Evolutionary conservation across 2,329 filamentous ascomycete species (phyloP), one percentile per base, ranked within the genome.

Genomic region (Chaetomium strumarium): DNA sequence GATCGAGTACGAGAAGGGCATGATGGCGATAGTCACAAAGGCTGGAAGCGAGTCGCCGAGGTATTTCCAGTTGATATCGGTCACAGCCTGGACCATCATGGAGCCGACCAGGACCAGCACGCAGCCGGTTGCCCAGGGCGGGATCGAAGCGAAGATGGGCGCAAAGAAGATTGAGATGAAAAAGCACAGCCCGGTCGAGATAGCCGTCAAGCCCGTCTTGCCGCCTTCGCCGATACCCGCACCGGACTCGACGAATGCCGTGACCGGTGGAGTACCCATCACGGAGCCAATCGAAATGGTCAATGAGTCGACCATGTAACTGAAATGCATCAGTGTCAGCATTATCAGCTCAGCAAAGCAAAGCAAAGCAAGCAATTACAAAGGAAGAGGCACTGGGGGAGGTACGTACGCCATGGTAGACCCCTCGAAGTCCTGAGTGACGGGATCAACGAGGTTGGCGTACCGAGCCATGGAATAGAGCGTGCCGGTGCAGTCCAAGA

Each of bases 1-100:
- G 63, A 95, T 93, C 38, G 84, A 88, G 74, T 93, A 95, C 1
- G 87, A 90, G 70, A 95, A 93, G 0, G 90, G 89, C 90, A 95
- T 95, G 55, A 91, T 72, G 52, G 84, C 82, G 58, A 95, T 86
- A 46, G 87, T 90, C 34, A 95, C 73, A 71, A 95, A 95, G 3
- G 90, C 88, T 0, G 90, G 90, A 20, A 95, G 77, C 1, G 88
- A 85, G 66, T 95, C 90, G 48, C 89, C 89, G 55, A 89, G 75
- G 70, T 95, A 95, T 43, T 76, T 75, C 90, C 90, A 95, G 76
- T 95, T 95, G 74, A 95, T 91, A 58, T 93, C 86, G 14, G 80
- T 81, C 12, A 87, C 86, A 1, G 87, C 79, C 56, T 82, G 79
- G 52, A 85, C 83, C 90, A 95, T 95, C 78, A 95, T 85, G 17